A percentile compares a stretch with the other conserved stretches of the same genome.
Evolutionary conservation across 2,329 filamentous ascomycete species (phyloP).

Genomic region (Fusarium sp.): DNA sequence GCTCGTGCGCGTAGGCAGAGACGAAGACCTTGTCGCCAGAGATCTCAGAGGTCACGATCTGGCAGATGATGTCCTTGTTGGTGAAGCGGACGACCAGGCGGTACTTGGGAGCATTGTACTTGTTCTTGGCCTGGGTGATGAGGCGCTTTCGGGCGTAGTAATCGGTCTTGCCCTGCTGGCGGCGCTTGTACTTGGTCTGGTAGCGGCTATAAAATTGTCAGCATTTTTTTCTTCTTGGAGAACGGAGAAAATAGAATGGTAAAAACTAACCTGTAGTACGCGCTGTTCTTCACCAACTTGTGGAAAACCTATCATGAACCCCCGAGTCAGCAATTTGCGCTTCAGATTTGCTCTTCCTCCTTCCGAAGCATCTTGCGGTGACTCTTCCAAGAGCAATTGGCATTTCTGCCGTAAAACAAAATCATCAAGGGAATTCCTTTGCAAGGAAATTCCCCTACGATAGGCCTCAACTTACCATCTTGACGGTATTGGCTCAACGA

Average conservation of each 20-base stretch:
- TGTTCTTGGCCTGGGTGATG: slow-evolving; percentile 99
- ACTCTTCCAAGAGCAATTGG: slow-evolving; percentile 69
- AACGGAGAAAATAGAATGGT: background rate
- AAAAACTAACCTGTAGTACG: slow-evolving; percentile 92
- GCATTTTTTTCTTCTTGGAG: slow-evolving; percentile 20
- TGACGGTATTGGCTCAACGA: slow-evolving; percentile 67
- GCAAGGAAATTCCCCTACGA: slow-evolving; percentile 41
- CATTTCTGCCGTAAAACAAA: slow-evolving; percentile 58
- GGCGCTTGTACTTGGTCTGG: slow-evolving; percentile 99
- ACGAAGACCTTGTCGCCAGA: slow-evolving; percentile 96
- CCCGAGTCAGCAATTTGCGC: slow-evolving; percentile 99
- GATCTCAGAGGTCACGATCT: slow-evolving; percentile 97
- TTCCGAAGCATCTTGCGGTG: slow-evolving; percentile 99
- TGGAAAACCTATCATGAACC: slow-evolving; percentile 79
- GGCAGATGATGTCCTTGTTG: slow-evolving; percentile 99
- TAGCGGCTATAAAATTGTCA: slow-evolving; percentile 76
- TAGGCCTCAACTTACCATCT: slow-evolving; percentile 74
- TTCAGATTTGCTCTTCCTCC: slow-evolving; percentile 78
- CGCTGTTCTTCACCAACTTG: slow-evolving; percentile 97
- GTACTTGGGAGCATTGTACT: slow-evolving; percentile 99
- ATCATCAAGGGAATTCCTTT: slow-evolving; percentile 43
- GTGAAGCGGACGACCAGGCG: slow-evolving; percentile 99
- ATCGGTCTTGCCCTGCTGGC: slow-evolving; percentile 97
- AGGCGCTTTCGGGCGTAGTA: slow-evolving; percentile 99
- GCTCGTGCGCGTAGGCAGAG: slow-evolving; percentile 95